These are phyloP conservation scores for Haplosporangium sp. DNA, from an alignment of 371 early-diverging fungal genomes.

Conservation along the genomic window DNA sequence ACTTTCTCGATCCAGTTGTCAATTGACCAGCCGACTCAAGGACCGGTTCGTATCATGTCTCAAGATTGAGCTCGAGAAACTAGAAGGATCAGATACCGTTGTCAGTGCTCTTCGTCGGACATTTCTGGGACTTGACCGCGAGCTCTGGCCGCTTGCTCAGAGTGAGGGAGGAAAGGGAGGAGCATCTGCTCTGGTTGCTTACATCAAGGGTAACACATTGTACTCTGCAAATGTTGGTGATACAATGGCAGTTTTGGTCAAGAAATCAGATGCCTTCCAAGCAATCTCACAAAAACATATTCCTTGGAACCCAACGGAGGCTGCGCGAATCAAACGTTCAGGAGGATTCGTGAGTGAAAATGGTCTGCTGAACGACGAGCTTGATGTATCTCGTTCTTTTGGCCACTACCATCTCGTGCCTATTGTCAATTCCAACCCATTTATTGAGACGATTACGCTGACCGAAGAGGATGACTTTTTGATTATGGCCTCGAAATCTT, in stretches of 20 bases:
- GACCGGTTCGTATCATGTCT: conserved; percentile 79
- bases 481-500: conserved; percentile 84
- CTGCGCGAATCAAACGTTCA: conserved; percentile 82
- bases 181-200: conserved; percentile 81
- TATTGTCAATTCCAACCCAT: conserved; percentile 90
- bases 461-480: conserved; percentile 92
- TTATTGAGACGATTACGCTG: conserved; percentile 76
- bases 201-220: conserved; percentile 80
- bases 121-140: conserved; percentile 83
- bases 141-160: conserved; percentile 66
- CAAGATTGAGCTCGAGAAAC: conserved; percentile 78
- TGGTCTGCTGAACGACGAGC: conserved; percentile 81
- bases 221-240: conserved; percentile 95
- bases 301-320: conserved; percentile 79
- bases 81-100: conserved; percentile 65
- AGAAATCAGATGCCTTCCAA: conserved; percentile 79
- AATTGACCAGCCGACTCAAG: conserved; percentile 75
- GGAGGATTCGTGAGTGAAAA: conserved; percentile 85
- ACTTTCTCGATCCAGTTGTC: conserved; percentile 64
- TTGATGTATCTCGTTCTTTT: conserved; percentile 84
- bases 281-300: conserved; percentile 85
- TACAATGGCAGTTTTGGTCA: conserved; percentile 84
- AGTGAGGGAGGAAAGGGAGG: conserved; percentile 70
- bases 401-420: conserved; percentile 89
- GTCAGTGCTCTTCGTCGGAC: conserved; percentile 78